Conservation (phyloP, 768 basidiomycete genomes). For the Gelatoporia subvermispora region DNA sequence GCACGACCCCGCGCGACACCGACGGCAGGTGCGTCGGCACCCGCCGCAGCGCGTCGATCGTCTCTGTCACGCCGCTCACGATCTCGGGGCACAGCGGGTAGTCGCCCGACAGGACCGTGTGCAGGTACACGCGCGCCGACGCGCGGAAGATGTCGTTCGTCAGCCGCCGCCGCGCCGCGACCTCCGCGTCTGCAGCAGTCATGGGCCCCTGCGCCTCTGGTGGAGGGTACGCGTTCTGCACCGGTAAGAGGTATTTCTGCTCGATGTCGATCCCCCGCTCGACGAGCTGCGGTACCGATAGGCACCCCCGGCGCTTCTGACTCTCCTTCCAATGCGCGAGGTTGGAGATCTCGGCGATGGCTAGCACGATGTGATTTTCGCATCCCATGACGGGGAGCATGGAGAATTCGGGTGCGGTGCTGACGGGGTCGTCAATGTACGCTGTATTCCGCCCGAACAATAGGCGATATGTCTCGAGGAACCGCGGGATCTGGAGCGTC, state of each 20-base stretch:
- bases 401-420: conserved; percentile 39
- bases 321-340: conserved; percentile 63
- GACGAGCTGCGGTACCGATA: conserved; percentile 61
- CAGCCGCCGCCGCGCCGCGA: conserved; percentile 29
- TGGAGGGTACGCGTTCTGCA: conserved; percentile 7
- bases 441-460: conserved; percentile 48
- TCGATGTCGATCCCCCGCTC: conserved; percentile 50
- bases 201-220: conserved; percentile 5
- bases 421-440: conserved; percentile 31
- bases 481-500: conserved; percentile 52
- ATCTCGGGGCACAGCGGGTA: conserved; percentile 64
- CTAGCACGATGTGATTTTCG: conserved; percentile 74
- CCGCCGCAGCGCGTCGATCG: conserved; percentile 40
- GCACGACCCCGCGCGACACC: conserved; percentile 50
- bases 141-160: conserved; percentile 59
- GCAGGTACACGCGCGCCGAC: conserved; percentile 69
- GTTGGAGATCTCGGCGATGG: conserved; percentile 66
- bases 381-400: conserved; percentile 87
- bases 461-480: conserved; percentile 48
- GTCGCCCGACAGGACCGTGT: conserved; percentile 73
- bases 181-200: conserved; percentile 14
- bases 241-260: conserved; percentile 32
- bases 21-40: conserved; percentile 30
- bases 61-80: conserved; percentile 45
- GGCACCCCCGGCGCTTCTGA: conserved; percentile 33